Evolutionary conservation across 169 alveolate genomes (phyloP), one percentile per base, ranked within the genome.

Genomic region (Perkinsus marinus): DNA sequence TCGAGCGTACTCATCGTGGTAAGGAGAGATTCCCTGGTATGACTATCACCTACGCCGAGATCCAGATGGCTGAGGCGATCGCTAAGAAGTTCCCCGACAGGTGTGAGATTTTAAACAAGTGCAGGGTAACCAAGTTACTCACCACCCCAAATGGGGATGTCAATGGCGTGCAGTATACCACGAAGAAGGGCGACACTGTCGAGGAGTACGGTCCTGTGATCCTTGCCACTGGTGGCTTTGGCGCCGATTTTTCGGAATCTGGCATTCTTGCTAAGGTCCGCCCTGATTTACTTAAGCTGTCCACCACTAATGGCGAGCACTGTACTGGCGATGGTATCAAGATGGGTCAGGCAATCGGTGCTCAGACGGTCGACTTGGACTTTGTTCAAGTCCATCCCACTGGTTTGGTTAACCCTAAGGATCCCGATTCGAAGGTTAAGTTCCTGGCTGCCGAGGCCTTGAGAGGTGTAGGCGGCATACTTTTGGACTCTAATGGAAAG

Each of bases 211-310:
- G 93, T 22, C 90, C 93, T 43, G 91, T 94, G 26, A 93, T 94
- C 39, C 90, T 94, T 90, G 91, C 94, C 22, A 90, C 93, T 17
- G 96, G 96, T 6, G 96, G 96, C 89, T 94, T 92, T 92, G 95
- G 94, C 10, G 91, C 92, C 39, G 96, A 94, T 93, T 94, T 93
- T 91, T 68, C 92, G 92, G 68, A 93, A 37, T 93, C 91, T 68
- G 90, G 93, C 39, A 26, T 94, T 89, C 92, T 94, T 89, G 92
- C 92, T 68, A 93, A 94, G 91, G 92, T 47, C 90, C 41, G 92
- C 47, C 92, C 91, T 0, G 92, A 93, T 39, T 46, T 90, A 39
- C 43, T 90, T 36, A 43, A 90, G 41, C 92, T 94, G 68, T 94
- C 95, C 2, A 93, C 94, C 39, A 90, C 92, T 39, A 90, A 89